Evolutionary conservation across 2,329 filamentous ascomycete genomes (phyloP), one percentile per base, ranked within the genome.

Genomic region (Clonostachys chloroleuca): DNA sequence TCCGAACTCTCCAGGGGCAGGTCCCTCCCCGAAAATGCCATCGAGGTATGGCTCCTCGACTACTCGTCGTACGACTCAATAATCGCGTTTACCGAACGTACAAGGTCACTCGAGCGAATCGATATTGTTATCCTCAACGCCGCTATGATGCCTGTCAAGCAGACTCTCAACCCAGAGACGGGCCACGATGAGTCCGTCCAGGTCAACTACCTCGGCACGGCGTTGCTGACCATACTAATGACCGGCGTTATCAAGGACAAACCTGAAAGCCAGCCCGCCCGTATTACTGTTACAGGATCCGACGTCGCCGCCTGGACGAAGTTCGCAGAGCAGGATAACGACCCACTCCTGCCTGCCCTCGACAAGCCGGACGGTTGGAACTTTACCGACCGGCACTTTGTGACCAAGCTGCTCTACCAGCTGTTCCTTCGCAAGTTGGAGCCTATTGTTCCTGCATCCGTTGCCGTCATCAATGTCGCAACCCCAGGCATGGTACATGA

Each of bases 361-460:
- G 54, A 63, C 39, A 45, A 60, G 13, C 51, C 54, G 0, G 20
- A 47, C 4, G 49, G 50, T 1, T 66, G 52, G 49, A 48, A 55
- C 47, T 24, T 48, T 0, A 6, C 45, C 2, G 57, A 63, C 40
- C 50, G 54, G 42, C 67, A 68, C 40, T 48, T 51, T 4, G 51
- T 49, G 3, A 61, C 59, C 3, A 69, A 68, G 44, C 39, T 68
- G 5, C 48, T 67, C 4, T 48, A 41, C 5, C 62, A 65, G 14
- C 47, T 67, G 2, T 67, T 73, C 42, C 54, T 68, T 6, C 61
- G 68, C 16, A 62, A 67, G n/a, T 57, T 72, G 13, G 58, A 60
- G 2, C 59, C 67, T 10, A 56, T 64, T 1, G 60, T 75, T 10
- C 46, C 47, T 1, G 33, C 63, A 0, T 47, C 62, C 5, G 58